Evolutionary conservation across 805 yeast species (phyloP).

Genomic region (Kodamaea kaohsiungensis): DNA sequence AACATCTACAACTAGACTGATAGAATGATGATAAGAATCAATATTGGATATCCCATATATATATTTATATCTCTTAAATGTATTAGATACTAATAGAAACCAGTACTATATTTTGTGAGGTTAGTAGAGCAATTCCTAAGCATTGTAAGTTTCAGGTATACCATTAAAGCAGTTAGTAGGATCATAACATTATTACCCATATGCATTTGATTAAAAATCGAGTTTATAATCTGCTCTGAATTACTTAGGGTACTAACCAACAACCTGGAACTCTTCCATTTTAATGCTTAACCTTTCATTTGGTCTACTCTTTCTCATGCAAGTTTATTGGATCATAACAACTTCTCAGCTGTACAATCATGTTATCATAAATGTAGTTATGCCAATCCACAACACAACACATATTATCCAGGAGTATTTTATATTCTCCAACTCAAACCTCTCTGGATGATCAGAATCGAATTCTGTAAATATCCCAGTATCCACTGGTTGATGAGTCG

Average conservation of each 20-base stretch:
- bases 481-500: not conserved
- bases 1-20: not conserved
- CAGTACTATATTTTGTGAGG: too few relatives aligned
- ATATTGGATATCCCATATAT: too few relatives aligned
- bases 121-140: too few relatives aligned
- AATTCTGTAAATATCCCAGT: constrained; percentile 20
- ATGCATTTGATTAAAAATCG: too few relatives aligned
- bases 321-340: not conserved
- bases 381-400: not conserved
- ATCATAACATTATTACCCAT: too few relatives aligned
- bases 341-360: not conserved
- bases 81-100: too few relatives aligned
- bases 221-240: too few relatives aligned
- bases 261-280: too few relatives aligned
- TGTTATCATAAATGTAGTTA: not conserved
- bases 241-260: too few relatives aligned
- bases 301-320: not conserved
- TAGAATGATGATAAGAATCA: not conserved
- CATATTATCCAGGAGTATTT: constrained; percentile 21
- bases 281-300: not conserved
- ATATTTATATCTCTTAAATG: too few relatives aligned
- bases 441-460: constrained; percentile 27
- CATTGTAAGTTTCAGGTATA: too few relatives aligned
- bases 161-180: too few relatives aligned
- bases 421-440: constrained; percentile 27